phyloP scores from a whole-genome alignment of 169 alveolate species.

The Plasmodium yoelii region DNA sequence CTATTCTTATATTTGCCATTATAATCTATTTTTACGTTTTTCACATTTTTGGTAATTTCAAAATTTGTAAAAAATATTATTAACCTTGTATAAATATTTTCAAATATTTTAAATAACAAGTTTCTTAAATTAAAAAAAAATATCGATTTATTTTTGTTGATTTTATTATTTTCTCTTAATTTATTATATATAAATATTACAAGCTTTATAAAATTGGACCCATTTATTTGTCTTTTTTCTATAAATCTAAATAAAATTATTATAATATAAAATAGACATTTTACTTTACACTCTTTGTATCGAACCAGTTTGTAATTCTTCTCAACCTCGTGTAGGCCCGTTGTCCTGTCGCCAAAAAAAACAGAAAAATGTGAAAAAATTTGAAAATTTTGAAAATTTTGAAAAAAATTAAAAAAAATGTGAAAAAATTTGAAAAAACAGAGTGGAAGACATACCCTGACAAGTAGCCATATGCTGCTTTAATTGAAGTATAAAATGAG shows the following conservation, averaged over 20 bases:
- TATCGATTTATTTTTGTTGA: neutral
- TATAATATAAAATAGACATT: slow-evolving; percentile 14
- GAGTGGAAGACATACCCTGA: slow-evolving; percentile 2
- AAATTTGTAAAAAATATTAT: slow-evolving; percentile 21
- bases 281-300: slow-evolving; percentile 27
- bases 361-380: neutral
- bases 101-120: slow-evolving; percentile 16
- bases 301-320: slow-evolving; percentile 15
- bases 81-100: slow-evolving; percentile 28
- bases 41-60: neutral
- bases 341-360: slow-evolving; percentile 5
- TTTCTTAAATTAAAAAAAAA: slow-evolving; percentile 18
- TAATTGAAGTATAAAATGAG: slow-evolving; percentile 8
- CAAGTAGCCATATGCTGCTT: neutral
- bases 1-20: neutral
- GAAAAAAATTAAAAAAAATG: neutral
- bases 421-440: neutral
- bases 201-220: slow-evolving; percentile 5
- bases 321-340: neutral
- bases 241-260: slow-evolving; percentile 19
- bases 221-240: slow-evolving; percentile 3
- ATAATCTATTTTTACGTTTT: neutral
- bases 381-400: too few relatives aligned
- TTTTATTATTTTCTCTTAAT: neutral
- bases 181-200: slow-evolving; percentile 12